These are phyloP conservation scores for Alnus rubra DNA, from an alignment of 306 rosid genomes.

Conservation along the genomic window DNA sequence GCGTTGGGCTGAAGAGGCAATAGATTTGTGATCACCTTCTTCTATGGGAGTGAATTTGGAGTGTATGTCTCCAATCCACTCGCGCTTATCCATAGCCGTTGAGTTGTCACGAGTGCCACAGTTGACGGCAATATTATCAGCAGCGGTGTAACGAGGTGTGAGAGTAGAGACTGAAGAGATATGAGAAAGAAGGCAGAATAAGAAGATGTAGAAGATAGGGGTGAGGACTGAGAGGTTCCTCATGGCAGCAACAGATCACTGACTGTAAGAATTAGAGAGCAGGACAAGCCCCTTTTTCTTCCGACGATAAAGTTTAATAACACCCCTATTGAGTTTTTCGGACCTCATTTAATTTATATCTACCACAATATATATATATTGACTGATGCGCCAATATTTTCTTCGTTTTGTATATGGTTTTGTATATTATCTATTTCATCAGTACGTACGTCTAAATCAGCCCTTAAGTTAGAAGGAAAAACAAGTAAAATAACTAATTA, in stretches of 20 bases:
- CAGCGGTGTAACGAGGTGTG: neutral
- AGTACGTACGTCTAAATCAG: too few relatives aligned
- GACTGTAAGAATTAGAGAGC: neutral
- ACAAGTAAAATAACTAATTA: too few relatives aligned
- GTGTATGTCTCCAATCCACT: conserved; percentile 8
- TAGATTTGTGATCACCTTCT: neutral
- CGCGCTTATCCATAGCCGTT: neutral
- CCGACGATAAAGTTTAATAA: neutral
- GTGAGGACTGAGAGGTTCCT: neutral
- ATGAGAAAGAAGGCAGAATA: neutral
- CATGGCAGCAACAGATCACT: neutral
- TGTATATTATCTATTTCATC: too few relatives aligned
- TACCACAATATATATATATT: too few relatives aligned
- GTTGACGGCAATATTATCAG: conserved; percentile 1
- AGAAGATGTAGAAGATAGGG: neutral
- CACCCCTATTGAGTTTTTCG: too few relatives aligned
- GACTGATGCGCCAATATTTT: too few relatives aligned
- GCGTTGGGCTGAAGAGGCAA: conserved; percentile 17
- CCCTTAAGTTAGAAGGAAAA: too few relatives aligned
- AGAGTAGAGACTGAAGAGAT: neutral
- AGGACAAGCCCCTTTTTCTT: neutral
- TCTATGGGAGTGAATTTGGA: conserved; percentile 13
- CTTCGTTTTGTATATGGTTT: too few relatives aligned
- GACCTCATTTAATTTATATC: too few relatives aligned
- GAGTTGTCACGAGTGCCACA: neutral